phyloP scores from a whole-genome alignment of 2,329 filamentous ascomycete species.

The Hymenoscyphus fraxineus region DNA sequence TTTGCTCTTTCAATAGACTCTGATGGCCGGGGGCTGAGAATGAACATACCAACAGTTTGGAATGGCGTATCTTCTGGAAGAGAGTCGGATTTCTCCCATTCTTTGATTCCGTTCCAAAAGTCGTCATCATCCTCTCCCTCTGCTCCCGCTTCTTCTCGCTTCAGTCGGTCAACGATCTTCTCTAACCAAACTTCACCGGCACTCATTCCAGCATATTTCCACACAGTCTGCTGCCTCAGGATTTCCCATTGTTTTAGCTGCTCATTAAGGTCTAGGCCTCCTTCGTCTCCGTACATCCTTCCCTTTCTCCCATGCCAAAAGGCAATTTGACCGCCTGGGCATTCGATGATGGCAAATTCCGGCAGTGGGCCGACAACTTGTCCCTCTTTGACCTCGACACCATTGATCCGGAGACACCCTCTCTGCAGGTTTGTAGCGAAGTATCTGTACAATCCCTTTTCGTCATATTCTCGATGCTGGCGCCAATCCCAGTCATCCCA shows the following conservation, averaged over 20 bases:
- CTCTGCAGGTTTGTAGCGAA: conserved; percentile 31
- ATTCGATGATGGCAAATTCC: conserved; percentile 30
- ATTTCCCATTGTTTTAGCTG: conserved; percentile 17
- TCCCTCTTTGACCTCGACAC: conserved; percentile 26
- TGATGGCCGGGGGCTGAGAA: too few relatives aligned
- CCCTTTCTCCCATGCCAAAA: conserved; percentile 31
- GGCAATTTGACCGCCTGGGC: conserved; percentile 25
- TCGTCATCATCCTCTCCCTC: conserved; percentile 19
- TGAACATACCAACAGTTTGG: conserved; percentile 4
- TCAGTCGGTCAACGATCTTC: conserved; percentile 25
- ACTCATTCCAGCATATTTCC: conserved; percentile 17
- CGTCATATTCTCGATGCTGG: conserved; percentile 23
- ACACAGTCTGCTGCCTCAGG: conserved; percentile 17
- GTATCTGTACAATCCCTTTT: conserved; percentile 19
- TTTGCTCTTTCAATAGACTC: not conserved
- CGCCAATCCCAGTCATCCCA: conserved; percentile 24
- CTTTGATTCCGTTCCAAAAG: conserved; percentile 19
- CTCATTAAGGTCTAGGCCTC: not conserved
- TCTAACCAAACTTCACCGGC: conserved; percentile 26
- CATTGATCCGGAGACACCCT: conserved; percentile 28
- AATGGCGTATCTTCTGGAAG: not conserved
- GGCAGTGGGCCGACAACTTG: conserved; percentile 32
- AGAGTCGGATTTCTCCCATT: conserved; percentile 2
- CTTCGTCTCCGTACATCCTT: conserved; percentile 15
- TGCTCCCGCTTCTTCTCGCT: conserved; percentile 21